phyloP scores from a whole-genome alignment of 805 yeast species.

The Brettanomyces custersianus region DNA sequence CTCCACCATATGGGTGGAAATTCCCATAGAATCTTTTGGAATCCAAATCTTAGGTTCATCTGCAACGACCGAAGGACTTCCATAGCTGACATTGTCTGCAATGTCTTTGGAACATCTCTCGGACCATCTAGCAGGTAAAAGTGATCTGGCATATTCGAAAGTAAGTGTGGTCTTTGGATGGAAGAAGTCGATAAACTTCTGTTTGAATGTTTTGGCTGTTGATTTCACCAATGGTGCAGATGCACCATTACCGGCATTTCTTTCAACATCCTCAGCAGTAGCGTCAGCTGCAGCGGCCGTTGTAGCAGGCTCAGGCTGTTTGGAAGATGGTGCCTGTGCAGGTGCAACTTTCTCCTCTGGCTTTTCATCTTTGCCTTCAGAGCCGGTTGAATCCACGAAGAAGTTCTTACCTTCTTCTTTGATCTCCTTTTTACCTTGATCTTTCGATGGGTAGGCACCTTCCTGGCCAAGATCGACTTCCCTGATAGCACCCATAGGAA shows the following conservation, averaged over 20 bases:
- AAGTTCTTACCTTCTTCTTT: slow-evolving; percentile 25
- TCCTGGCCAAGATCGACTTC: slow-evolving; percentile 31
- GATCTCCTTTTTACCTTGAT: slow-evolving; percentile 57
- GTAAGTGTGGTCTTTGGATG: slow-evolving; percentile 21
- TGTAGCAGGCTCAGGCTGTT: neutral
- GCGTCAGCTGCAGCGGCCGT: neutral
- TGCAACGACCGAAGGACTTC: slow-evolving; percentile 49
- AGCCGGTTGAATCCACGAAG: slow-evolving; percentile 9
- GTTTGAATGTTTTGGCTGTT: neutral
- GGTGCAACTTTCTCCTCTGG: neutral
- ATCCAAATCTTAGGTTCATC: slow-evolving; percentile 63
- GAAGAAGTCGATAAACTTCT: slow-evolving; percentile 20
- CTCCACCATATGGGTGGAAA: slow-evolving; percentile 49
- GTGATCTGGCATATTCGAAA: slow-evolving; percentile 17
- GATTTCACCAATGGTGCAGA: neutral
- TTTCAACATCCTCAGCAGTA: slow-evolving; percentile 4
- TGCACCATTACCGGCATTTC: neutral
- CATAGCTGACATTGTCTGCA: slow-evolving; percentile 23
- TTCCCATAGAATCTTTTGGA: slow-evolving; percentile 58
- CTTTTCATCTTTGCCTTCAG: neutral
- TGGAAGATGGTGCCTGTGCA: neutral
- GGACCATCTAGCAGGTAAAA: slow-evolving; percentile 29
- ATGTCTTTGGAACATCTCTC: slow-evolving; percentile 11
- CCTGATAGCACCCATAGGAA: slow-evolving; percentile 58
- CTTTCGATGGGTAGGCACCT: slow-evolving; percentile 46